Base-by-base conservation (phyloP, 371 early-diverging fungal species). In the Circinella minor region DNA sequence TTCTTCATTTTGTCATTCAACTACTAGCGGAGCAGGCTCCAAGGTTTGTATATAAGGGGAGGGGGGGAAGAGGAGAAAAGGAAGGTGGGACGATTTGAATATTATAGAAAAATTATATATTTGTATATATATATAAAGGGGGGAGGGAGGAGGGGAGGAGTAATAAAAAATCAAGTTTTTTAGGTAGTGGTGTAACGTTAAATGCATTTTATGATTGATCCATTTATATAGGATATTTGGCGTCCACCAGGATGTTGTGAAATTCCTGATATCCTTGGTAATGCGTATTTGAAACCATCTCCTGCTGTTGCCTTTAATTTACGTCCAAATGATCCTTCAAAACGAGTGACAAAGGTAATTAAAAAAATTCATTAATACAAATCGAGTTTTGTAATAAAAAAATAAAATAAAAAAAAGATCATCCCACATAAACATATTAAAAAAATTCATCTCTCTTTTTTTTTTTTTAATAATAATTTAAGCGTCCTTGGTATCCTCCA, bases 401-500 rank as follows among this genome's bases (percentile, higher is more conserved):
- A 6, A 13, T 13, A 17, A 47, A 36, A 18, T 36, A 17, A 43
- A 55, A 55, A 55, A 55, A 55, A 55, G 57, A 57, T 57, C 57
- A 57, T 34, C 57, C 57, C 57, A 57, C 57, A 5, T 47, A 27
- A 43, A 65, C 65, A 60, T 65, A 20, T 47, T 67, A 27, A 27
- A 27, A n/a, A n/a, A n/a, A n/a, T n/a, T n/a, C n/a, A n/a, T n/a
- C n/a, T n/a, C n/a, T n/a, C n/a, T n/a, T n/a, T n/a, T n/a, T n/a
- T n/a, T n/a, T n/a, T n/a, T n/a, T n/a, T n/a, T n/a, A n/a, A n/a
- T n/a, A n/a, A 27, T 27, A 27, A 27, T 27, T 27, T 2, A 0
- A 83, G 81, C 81, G 79, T 64, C 83, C 83, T 61, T 83, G 83
- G 83, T 79, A 79, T 43, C 83, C 83, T 59, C 81, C 83, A 65